A percentile compares a stretch with the other conserved stretches of the same genome.
These are phyloP conservation scores for Xenosphaeropsis pyriputrescens DNA, from an alignment of 2,329 filamentous ascomycete species.

Conservation along the genomic window DNA sequence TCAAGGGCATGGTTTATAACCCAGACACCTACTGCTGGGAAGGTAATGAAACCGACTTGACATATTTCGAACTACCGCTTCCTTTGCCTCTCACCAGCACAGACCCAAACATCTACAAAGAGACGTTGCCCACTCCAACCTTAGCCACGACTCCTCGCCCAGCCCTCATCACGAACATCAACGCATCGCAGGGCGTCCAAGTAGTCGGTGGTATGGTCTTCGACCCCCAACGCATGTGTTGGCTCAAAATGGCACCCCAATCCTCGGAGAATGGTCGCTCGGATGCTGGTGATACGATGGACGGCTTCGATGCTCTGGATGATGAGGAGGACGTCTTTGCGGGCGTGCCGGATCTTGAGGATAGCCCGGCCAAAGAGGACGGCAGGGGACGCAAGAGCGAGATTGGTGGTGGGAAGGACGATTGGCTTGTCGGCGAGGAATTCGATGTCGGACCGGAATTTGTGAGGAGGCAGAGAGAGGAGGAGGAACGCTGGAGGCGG, in stretches of 20 bases:
- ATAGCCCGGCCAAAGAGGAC: slow-evolving; percentile 27
- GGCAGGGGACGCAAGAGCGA: slow-evolving; percentile 40
- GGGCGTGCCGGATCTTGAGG: slow-evolving; percentile 83
- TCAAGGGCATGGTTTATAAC: slow-evolving; percentile 96
- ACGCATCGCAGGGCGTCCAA: slow-evolving; percentile 71
- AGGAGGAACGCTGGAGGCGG: slow-evolving; percentile 81
- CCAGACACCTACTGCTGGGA: slow-evolving; percentile 81
- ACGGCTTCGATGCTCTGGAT: slow-evolving; percentile 55
- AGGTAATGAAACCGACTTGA: slow-evolving; percentile 79
- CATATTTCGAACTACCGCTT: slow-evolving; percentile 56
- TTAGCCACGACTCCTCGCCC: slow-evolving; percentile 39
- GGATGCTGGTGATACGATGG: slow-evolving; percentile 40
- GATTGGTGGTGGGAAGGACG: slow-evolving; percentile 35
- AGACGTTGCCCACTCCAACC: slow-evolving; percentile 30
- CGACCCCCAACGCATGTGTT: slow-evolving; percentile 93
- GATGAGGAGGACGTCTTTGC: slow-evolving; percentile 92
- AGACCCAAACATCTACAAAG: slow-evolving; percentile 26
- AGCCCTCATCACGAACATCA: slow-evolving; percentile 85
- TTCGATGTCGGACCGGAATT: slow-evolving; percentile 97
- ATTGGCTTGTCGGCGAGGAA: slow-evolving; percentile 85
- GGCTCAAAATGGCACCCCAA: slow-evolving; percentile 62
- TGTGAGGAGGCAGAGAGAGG: slow-evolving; percentile 72
- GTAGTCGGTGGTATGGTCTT: slow-evolving; percentile 98
- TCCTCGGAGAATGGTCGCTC: slow-evolving; percentile 24
- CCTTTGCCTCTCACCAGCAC: slow-evolving; percentile 38